Evolutionary conservation across 495 filamentous ascomycete genomes (phyloP).

Genomic region (Amphirosellinia nigrospora): DNA sequence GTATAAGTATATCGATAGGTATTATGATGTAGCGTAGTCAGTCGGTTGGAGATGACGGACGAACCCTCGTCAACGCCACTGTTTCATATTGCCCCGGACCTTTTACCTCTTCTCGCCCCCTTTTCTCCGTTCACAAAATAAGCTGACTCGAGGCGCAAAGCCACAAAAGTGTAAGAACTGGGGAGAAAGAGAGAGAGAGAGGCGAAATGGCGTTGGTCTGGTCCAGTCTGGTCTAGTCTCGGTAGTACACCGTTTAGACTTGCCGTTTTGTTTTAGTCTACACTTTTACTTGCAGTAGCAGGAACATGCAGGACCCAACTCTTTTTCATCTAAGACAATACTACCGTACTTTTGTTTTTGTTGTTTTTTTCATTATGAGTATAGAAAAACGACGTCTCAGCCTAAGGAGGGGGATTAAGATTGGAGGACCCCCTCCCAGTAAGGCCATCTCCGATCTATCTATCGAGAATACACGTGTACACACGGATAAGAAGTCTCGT

Average conservation of each 20-base stretch:
- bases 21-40: neutral
- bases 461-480: conserved; percentile 3
- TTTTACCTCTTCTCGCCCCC: neutral
- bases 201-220: neutral
- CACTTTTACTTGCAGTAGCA: neutral
- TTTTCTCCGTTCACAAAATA: neutral
- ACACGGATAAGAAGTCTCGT: neutral
- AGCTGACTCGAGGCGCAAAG: conserved; percentile 16
- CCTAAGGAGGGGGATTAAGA: neutral
- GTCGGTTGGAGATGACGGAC: neutral
- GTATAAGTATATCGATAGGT: neutral
- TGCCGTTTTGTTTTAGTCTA: conserved; percentile 3
- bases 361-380: neutral
- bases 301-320: neutral
- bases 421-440: conserved; percentile 10
- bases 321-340: conserved; percentile 6
- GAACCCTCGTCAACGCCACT: conserved; percentile 15
- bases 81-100: conserved; percentile 13
- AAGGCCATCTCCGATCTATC: neutral
- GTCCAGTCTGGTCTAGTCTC: neutral
- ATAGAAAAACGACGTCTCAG: neutral
- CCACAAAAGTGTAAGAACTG: conserved; percentile 10
- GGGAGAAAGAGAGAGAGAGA: no score
- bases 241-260: conserved; percentile 11
- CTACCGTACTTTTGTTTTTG: neutral